Evolutionary conservation across 768 basidiomycete species (phyloP).

Genomic region (Clavaria fumosa): DNA sequence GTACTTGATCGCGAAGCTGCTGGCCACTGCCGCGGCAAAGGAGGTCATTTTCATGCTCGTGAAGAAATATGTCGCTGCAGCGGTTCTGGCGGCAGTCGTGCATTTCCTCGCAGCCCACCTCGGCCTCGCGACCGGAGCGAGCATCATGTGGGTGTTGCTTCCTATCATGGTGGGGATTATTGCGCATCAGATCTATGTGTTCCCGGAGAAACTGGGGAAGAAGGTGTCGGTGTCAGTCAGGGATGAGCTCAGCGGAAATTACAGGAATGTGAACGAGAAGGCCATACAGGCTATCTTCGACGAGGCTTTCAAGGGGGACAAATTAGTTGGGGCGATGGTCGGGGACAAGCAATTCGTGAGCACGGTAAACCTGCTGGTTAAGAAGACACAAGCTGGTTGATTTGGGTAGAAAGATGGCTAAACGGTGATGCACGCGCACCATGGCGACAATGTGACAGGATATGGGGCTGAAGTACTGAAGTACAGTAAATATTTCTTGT

Average conservation of each 20-base stretch:
- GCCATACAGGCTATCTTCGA: not conserved
- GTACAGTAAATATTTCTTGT: too few species aligned
- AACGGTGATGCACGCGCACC: too few species aligned
- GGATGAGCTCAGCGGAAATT: not conserved
- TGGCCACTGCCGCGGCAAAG: not conserved
- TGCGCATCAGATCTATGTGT: not conserved
- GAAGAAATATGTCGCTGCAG: not conserved
- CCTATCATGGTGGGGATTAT: conserved; percentile 1
- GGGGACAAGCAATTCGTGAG: not conserved
- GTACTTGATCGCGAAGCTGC: not conserved
- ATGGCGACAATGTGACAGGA: too few species aligned
- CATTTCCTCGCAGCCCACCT: not conserved
- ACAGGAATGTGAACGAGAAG: not conserved
- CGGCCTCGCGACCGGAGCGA: not conserved
- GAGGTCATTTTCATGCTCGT: not conserved
- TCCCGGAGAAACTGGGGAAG: conserved; percentile 1
- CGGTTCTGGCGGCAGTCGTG: not conserved
- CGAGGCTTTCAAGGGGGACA: not conserved
- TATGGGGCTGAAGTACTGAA: too few species aligned
- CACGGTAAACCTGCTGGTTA: not conserved
- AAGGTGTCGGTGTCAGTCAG: not conserved
- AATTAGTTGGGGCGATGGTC: not conserved
- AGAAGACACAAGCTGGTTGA: too few species aligned
- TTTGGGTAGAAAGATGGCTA: too few species aligned
- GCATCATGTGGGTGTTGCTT: conserved; percentile 1